A percentile compares a stretch with the other conserved stretches of the same genome.
phyloP scores from a whole-genome alignment of 345 rosid species.

The Citrus mangshanensis region DNA sequence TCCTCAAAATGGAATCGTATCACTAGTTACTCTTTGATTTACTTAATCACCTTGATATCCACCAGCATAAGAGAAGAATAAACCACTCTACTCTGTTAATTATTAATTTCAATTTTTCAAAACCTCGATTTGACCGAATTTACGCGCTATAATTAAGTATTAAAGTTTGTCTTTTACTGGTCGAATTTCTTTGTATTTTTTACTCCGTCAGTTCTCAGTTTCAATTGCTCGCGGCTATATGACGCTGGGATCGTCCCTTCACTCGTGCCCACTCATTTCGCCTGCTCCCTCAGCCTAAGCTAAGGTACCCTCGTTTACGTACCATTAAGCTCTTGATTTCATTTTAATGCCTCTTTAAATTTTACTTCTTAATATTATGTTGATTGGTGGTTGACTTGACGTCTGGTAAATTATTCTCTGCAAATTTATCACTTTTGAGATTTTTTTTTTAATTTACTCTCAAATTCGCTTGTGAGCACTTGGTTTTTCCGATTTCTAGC shows the following conservation, averaged over 20 bases:
- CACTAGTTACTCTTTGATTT: neutral
- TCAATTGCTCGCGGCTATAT: neutral
- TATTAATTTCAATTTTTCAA: neutral
- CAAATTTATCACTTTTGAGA: neutral
- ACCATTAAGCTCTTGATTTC: neutral
- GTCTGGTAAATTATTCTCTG: neutral
- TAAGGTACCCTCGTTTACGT: neutral
- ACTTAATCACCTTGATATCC: neutral
- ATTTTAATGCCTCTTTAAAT: neutral
- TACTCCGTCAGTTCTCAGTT: neutral
- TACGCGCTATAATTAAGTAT: neutral
- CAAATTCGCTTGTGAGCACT: neutral
- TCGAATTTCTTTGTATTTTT: neutral
- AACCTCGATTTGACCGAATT: slow-evolving; percentile 15
- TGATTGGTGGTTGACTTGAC: neutral
- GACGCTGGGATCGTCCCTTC: neutral
- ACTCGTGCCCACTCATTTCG: neutral
- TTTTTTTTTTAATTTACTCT: neutral
- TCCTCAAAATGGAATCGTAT: neutral
- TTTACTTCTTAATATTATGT: neutral
- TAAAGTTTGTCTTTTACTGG: neutral
- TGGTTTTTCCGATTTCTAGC: neutral
- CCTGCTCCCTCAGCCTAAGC: neutral
- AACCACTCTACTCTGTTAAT: neutral
- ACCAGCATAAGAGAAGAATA: neutral